Conservation (phyloP, 352 stramenopile genomes). For the Pythium rishiriense region DNA sequence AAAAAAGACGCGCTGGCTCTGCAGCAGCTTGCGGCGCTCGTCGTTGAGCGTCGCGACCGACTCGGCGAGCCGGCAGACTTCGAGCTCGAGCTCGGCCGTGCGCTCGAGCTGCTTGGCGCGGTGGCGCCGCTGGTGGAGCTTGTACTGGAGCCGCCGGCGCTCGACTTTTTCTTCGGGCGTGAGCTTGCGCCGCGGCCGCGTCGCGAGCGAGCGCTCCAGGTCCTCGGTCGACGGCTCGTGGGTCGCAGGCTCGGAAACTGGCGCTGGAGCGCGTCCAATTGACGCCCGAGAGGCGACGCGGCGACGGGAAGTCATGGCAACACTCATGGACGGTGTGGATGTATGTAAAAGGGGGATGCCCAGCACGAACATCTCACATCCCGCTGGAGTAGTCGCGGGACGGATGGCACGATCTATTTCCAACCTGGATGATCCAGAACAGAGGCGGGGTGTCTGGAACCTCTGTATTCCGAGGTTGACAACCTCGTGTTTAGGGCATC, state of each 20-base stretch:
- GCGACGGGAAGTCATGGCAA: background rate
- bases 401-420: too few species aligned
- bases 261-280: background rate
- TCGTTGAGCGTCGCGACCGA: slow-evolving; percentile 40
- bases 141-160: slow-evolving; percentile 62
- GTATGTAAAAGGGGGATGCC: background rate
- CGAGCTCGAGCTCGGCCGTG: slow-evolving; percentile 13
- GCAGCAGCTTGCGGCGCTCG: slow-evolving; percentile 12
- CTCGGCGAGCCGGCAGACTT: slow-evolving; percentile 40
- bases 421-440: too few species aligned
- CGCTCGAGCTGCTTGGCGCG: slow-evolving; percentile 58
- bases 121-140: slow-evolving; percentile 67
- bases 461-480: too few species aligned
- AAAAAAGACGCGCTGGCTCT: slow-evolving; percentile 4
- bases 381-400: background rate
- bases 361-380: background rate
- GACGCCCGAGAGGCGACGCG: background rate
- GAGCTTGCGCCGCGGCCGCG: slow-evolving; percentile 4
- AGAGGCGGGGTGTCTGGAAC: too few species aligned
- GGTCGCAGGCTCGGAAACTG: background rate
- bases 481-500: too few species aligned
- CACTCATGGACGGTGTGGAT: background rate
- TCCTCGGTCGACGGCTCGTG: slow-evolving; percentile 2
- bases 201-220: slow-evolving; percentile 2
- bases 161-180: slow-evolving; percentile 43